A percentile compares a stretch with the other conserved stretches of the same genome.
phyloP scores from a whole-genome alignment of 148 eudicot genomes.

The Vaccinium darrowii region DNA sequence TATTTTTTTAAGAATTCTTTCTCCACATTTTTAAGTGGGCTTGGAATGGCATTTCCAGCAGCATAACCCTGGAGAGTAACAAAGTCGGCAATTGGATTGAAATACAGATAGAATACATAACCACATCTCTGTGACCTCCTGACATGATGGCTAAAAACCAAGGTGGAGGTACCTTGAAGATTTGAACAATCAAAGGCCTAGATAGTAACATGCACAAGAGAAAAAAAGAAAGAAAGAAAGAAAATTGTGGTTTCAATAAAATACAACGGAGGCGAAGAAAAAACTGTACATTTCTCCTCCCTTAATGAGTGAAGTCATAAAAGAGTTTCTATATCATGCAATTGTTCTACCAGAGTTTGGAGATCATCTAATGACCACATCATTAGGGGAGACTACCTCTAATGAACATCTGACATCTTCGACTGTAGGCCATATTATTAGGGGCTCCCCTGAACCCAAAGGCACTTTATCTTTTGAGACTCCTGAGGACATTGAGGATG shows the following conservation, averaged over 20 bases:
- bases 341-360: not conserved
- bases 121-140: not conserved
- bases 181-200: not conserved
- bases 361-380: not conserved
- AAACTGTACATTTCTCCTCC: not conserved
- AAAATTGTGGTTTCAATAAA: not conserved
- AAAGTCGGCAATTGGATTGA: not conserved
- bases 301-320: not conserved
- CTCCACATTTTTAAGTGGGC: constrained; percentile 90
- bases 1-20: constrained; percentile 82
- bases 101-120: not conserved
- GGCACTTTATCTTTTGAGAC: constrained; percentile 61
- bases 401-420: constrained; percentile 93
- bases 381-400: constrained; percentile 49
- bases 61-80: constrained; percentile 74
- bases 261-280: not conserved
- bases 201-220: not conserved
- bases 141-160: not conserved
- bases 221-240: too few species aligned
- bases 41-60: constrained; percentile 85
- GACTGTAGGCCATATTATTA: constrained; percentile 86
- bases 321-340: not conserved
- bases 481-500: constrained; percentile 84
- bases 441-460: constrained; percentile 77
- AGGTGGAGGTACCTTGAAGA: not conserved